Evolutionary conservation across 495 filamentous ascomycete genomes (phyloP), one percentile per base, ranked within the genome.

Genomic region (Neurospora tetrasperma): DNA sequence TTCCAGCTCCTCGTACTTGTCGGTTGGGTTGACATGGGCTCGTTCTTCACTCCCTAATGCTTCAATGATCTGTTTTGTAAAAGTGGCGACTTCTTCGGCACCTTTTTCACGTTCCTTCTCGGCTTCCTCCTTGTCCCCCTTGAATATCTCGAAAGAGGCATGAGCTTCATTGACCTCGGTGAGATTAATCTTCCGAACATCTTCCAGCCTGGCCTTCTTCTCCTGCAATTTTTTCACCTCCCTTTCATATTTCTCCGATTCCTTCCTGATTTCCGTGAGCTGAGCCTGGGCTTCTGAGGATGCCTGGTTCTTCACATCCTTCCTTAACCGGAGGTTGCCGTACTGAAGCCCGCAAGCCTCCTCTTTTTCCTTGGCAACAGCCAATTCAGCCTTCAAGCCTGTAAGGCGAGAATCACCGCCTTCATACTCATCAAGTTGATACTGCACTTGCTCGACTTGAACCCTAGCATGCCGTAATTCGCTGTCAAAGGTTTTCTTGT

Each of bases 131-230:
- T 85, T 87, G 2, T 87, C 83, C 23, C 79, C 75, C 73, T 88
- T 85, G 7, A 83, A 81, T 4, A 85, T 78, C 6, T 88, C 83
- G 20, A 92, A 81, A 4, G 70, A 75, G 16, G 86, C 83, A 38
- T 91, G 77, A 3, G 90, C 89, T 14, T 79, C 72, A 77, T 96
- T 97, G 76, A 94, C 93, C 16, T 90, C 85, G 3, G 80, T 77
- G 5, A 97, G 80, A 16, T 85, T 85, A 7, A 87, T 77, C 40
- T 82, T 82, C 41, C 90, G 88, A 42, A 85, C 81, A 5, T 88
- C 83, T 1, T 78, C 75, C 14, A 86, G 82, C 69, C 84, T 83
- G 39, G 83, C 79, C 39, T 84, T 81, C 70, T 88, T 84, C 10
- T 81, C 77, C 23, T 83, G 80, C 3, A 86, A 0, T 38, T 35